phyloP scores from a whole-genome alignment of 23 red algal genomes.

The Agarophyton chilense region DNA sequence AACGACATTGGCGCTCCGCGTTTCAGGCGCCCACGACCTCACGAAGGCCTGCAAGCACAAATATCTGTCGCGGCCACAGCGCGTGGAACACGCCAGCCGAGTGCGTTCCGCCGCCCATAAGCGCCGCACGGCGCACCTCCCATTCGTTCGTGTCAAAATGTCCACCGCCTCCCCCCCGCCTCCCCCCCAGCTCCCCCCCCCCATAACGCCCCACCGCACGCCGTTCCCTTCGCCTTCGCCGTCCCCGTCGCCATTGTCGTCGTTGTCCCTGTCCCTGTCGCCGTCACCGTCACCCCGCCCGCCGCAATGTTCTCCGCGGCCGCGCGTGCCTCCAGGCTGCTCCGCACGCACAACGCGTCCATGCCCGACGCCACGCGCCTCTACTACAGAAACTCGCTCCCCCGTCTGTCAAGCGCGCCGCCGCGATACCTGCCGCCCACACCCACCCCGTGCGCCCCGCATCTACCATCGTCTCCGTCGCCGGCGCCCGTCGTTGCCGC shows the following conservation, averaged over 20 bases:
- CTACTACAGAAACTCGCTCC: background rate
- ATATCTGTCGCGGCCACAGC: background rate
- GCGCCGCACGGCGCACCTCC: no score
- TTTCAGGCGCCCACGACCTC: no score
- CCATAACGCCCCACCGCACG: background rate
- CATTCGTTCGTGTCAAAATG: no score
- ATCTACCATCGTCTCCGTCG: background rate
- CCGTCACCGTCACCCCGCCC: background rate
- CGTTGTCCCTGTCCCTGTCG: background rate
- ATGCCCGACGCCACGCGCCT: constrained; percentile 20
- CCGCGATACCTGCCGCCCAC: background rate
- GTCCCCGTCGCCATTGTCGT: background rate
- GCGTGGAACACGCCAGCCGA: no score
- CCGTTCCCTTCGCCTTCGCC: background rate
- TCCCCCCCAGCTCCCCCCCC: background rate
- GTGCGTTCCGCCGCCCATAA: no score
- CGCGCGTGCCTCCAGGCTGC: constrained; percentile 13
- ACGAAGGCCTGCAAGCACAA: background rate
- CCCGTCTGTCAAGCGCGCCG: background rate
- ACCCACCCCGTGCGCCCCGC: background rate
- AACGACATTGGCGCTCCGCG: background rate
- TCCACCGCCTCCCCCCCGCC: background rate
- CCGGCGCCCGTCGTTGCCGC: background rate
- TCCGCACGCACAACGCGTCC: constrained; percentile 9
- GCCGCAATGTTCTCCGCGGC: constrained; percentile 20